phyloP scores from a whole-genome alignment of 495 filamentous ascomycete genomes.

The Podospora tetraspora region DNA sequence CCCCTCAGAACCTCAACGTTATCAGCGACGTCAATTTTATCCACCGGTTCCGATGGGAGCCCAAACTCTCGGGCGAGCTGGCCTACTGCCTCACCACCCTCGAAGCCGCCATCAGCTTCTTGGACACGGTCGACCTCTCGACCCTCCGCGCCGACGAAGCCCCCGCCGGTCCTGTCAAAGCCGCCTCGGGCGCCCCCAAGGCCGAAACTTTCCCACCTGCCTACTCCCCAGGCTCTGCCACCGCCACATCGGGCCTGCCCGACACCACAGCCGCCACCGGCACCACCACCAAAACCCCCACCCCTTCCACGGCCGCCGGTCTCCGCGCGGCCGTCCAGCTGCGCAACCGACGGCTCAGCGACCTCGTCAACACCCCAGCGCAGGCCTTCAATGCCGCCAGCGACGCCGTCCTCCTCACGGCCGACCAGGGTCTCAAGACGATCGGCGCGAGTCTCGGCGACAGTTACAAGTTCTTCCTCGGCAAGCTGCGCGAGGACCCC shows the following conservation, averaged over 20 bases:
- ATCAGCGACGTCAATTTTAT: slow-evolving; percentile 93
- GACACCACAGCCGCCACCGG: slow-evolving; percentile 30
- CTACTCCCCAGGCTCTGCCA: slow-evolving; percentile 33
- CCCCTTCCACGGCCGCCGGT: slow-evolving; percentile 35
- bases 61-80: slow-evolving; percentile 83
- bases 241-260: slow-evolving; percentile 5
- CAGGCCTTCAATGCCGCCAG: slow-evolving; percentile 75
- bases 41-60: slow-evolving; percentile 83
- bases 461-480: slow-evolving; percentile 90
- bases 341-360: slow-evolving; percentile 62
- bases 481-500: slow-evolving; percentile 68
- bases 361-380: slow-evolving; percentile 76
- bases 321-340: slow-evolving; percentile 42
- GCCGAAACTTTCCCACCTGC: slow-evolving; percentile 48
- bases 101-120: slow-evolving; percentile 88
- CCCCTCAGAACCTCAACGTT: slow-evolving; percentile 77
- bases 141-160: slow-evolving; percentile 81
- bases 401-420: slow-evolving; percentile 76
- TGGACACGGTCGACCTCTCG: slow-evolving; percentile 95
- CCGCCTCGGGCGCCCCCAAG: slow-evolving; percentile 49
- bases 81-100: slow-evolving; percentile 96
- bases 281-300: slow-evolving; percentile 36
- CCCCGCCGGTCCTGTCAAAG: slow-evolving; percentile 56
- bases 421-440: slow-evolving; percentile 84
- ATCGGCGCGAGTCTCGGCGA: slow-evolving; percentile 82